Evolutionary conservation across 352 stramenopile species (phyloP).

Genomic region (Pythium plurisporium): DNA sequence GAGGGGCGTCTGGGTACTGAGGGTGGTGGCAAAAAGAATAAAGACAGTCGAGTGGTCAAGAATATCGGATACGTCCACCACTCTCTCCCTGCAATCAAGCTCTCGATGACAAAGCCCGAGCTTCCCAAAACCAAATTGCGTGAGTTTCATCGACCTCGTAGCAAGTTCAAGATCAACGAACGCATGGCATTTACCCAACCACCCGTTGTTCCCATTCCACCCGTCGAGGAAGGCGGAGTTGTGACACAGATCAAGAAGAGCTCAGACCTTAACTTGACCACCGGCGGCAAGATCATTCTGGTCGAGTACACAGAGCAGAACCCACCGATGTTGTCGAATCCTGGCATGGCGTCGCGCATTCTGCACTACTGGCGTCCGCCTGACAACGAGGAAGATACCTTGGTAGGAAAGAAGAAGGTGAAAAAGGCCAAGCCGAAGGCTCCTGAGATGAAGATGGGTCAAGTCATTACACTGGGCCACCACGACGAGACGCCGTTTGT

Average conservation of each 20-base stretch:
- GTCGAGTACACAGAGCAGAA: constrained; percentile 84
- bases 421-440: constrained; percentile 67
- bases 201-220: constrained; percentile 31
- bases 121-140: constrained; percentile 76
- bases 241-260: constrained; percentile 88
- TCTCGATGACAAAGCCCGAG: constrained; percentile 82
- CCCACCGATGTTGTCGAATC: constrained; percentile 76
- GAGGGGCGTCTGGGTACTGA: constrained; percentile 58
- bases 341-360: constrained; percentile 79
- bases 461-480: constrained; percentile 77
- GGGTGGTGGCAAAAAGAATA: constrained; percentile 71
- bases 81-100: constrained; percentile 83
- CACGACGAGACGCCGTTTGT: constrained; percentile 83
- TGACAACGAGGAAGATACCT: constrained; percentile 35
- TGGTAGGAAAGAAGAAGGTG: constrained; percentile 66
- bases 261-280: constrained; percentile 70
- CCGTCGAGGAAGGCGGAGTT: constrained; percentile 65
- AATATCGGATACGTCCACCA: constrained; percentile 84
- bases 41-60: constrained; percentile 81
- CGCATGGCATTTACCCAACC: constrained; percentile 47
- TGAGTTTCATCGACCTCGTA: constrained; percentile 76
- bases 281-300: constrained; percentile 72
- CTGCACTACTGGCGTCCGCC: constrained; percentile 81
- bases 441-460: constrained; percentile 73
- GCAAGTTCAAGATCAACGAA: constrained; percentile 87